Evolutionary conservation across 148 eudicot species (phyloP), one percentile per base, ranked within the genome.

Genomic region (Cornus controversa): DNA sequence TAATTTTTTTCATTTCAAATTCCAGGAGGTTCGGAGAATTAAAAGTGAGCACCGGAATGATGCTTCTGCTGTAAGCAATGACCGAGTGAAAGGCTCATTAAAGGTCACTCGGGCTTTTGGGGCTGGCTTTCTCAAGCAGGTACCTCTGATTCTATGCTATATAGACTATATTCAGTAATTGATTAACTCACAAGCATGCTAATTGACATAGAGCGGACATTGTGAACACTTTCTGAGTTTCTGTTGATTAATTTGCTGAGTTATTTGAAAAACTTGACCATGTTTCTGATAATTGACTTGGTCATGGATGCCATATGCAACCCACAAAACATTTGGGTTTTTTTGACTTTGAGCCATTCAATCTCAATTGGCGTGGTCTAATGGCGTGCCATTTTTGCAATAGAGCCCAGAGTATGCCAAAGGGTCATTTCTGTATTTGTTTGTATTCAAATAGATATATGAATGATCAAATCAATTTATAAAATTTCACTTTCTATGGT

Each of bases 91-190:
- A 80, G 91, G 94, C 22, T 88, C 91, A 0, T 75, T 90, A 82
- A 90, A 88, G 85, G 94, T 90, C 76, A 90, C 94, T 10, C 85
- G 94, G 36, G 94, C 94, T 65, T 88, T 90, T 66, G 94, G 94
- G n/a, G 91, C 91, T 34, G 94, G 94, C 13, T 90, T 80, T 82
- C 91, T 90, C 74, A 90, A 90, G 70, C 79, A 88, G 81, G 93
- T 90, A 89, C 4, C 6, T 25, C 10, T 40, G 10, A 10, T 70
- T 66, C 62, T 60, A 16, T 13, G 20, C 57, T 50, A 1, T 50
- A 15, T 60, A 16, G 14, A 5, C 57, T 50, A 1, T 50, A 15
- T 50, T 50, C 18, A 13, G 6, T 10, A 1, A 13, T 50, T 50
- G 57, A 50, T 50, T 16, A 50, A 13, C 20, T 50, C 18, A 50